Evolutionary conservation across 768 basidiomycete species (phyloP), one percentile per base, ranked within the genome.

Genomic region (Phylloporus sp.): DNA sequence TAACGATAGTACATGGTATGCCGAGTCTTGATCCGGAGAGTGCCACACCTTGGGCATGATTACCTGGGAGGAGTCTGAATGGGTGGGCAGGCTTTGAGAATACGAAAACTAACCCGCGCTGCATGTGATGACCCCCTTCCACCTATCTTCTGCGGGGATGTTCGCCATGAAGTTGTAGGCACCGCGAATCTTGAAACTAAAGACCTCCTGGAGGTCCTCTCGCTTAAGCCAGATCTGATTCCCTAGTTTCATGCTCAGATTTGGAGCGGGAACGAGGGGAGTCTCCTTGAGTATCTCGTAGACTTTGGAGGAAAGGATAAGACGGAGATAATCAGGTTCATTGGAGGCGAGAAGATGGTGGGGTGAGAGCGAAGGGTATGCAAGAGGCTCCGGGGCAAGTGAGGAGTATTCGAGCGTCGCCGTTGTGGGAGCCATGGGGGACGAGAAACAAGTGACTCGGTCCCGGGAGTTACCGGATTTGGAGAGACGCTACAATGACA

Each of bases 81-180:
- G 10, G 29, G 34, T 36, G 34, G 59, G 52, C 20, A 26, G 23
- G 43, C 4, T 32, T 13, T 12, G 11, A 0, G 31, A 57, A 59
- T 71, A 80, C 75, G 79, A 77, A 76, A 72, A 85, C 91, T 82
- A 72, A 97, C 95, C 95, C 53, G 97, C 97, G 67, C 92, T 95
- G 66, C 97, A 99, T 42, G 97, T 97, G 49, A 98, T 77, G 59
- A 99, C 97, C 52, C 97, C 97, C 70, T 94, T 94, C 91, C 94
- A 95, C 52, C 92, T 78, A 65, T 98, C 95, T 50, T 94, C 91
- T 28, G 88, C 85, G 8, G 76, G 75, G 31, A 99, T 75, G 69
- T 80, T 80, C 20, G 91, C 91, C 95, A 99, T 99, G 62, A 97
- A 91, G 70, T 99, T 99, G 75, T 97, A 99, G 28, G 97, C 97